Evolutionary conservation across 179 eudicot genomes (phyloP).

Genomic region (Drosera spatulata): DNA sequence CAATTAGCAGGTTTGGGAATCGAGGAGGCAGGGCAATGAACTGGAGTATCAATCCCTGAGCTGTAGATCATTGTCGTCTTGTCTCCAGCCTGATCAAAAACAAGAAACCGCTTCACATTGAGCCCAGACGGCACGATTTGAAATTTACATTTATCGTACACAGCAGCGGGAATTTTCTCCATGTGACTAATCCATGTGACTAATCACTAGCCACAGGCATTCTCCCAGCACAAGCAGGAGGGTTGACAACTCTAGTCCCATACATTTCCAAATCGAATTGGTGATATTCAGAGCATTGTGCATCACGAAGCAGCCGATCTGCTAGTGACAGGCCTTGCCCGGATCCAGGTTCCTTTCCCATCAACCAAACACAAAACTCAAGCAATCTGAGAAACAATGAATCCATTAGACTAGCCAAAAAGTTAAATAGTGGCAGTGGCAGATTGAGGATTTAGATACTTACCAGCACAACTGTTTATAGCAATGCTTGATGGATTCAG

Average conservation of each 20-base stretch:
- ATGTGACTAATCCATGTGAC: not conserved
- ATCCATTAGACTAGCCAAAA: too few relatives aligned
- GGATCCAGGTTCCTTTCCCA: constrained; percentile 61
- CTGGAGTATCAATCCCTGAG: constrained; percentile 31
- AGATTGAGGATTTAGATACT: too few relatives aligned
- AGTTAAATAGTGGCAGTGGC: too few relatives aligned
- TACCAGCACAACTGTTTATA: too few relatives aligned
- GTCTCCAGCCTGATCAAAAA: constrained; percentile 80
- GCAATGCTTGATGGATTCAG: too few relatives aligned
- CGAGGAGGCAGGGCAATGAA: constrained; percentile 23
- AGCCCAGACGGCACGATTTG: not conserved
- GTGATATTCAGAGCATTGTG: constrained; percentile 23
- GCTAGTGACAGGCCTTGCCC: constrained; percentile 29
- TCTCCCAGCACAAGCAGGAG: constrained; percentile 19
- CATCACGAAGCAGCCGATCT: constrained; percentile 27
- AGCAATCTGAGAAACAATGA: not conserved
- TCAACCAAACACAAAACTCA: constrained; percentile 30
- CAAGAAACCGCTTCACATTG: constrained; percentile 58
- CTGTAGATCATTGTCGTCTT: constrained; percentile 66
- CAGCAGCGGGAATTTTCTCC: not conserved
- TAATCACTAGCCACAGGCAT: not conserved
- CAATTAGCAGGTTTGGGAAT: constrained; percentile 14
- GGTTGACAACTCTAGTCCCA: constrained; percentile 19
- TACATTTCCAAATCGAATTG: constrained; percentile 23
- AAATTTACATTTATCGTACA: not conserved